A percentile compares a stretch with the other conserved stretches of the same genome.
Evolutionary conservation across 805 yeast genomes (phyloP).

Genomic region (Ogataea chonburiensis): DNA sequence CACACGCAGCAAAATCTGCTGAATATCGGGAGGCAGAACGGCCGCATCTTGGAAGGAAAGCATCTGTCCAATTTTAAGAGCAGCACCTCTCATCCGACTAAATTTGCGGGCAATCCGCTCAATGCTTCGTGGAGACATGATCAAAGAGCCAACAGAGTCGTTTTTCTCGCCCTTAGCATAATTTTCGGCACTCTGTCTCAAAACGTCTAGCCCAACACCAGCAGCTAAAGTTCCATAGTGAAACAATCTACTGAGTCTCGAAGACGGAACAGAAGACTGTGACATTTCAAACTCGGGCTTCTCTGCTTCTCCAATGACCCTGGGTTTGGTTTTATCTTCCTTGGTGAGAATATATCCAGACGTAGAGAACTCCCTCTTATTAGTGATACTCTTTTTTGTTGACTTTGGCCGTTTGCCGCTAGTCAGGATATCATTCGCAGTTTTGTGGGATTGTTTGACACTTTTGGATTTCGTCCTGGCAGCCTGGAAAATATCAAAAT

Average conservation of each 20-base stretch:
- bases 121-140: constrained; percentile 79
- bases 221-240: constrained; percentile 95
- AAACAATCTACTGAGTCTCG: constrained; percentile 83
- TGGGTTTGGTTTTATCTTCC: constrained; percentile 11
- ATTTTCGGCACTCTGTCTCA: constrained; percentile 72
- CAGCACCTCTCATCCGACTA: constrained; percentile 98
- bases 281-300: constrained; percentile 47
- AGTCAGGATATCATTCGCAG: constrained; percentile 16
- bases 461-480: constrained; percentile 33
- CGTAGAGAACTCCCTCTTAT: constrained; percentile 25
- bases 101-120: constrained; percentile 86
- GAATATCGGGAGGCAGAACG: constrained; percentile 81
- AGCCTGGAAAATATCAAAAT: constrained; percentile 33
- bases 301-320: constrained; percentile 33
- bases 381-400: constrained; percentile 15
- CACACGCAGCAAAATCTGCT: constrained; percentile 73
- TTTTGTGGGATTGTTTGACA: constrained; percentile 19
- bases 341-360: constrained; percentile 1
- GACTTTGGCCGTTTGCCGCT: constrained; percentile 24
- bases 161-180: constrained; percentile 48
- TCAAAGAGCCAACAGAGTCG: constrained; percentile 52
- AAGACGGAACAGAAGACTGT: constrained; percentile 76
- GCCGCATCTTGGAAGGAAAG: constrained; percentile 90
- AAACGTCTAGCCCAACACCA: constrained; percentile 80
- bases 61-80: constrained; percentile 95